Evolutionary conservation across 345 rosid species (phyloP).

Genomic region (Eucalyptus caleyi): DNA sequence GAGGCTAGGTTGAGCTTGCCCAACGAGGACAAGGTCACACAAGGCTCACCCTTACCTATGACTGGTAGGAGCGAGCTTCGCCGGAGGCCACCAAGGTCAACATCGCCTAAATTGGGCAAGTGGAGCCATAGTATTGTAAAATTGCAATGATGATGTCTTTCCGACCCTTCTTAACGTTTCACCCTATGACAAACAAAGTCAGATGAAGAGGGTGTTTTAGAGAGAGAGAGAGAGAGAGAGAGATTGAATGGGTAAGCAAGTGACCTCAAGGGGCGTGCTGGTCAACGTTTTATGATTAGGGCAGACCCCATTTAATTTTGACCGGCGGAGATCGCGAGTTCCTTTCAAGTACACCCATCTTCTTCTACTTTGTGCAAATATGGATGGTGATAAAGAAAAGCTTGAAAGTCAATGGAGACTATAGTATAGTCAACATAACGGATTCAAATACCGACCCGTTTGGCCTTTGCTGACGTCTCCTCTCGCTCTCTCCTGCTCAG

Average conservation of each 20-base stretch:
- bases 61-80: rapidly evolving
- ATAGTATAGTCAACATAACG: not conserved
- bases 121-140: not conserved
- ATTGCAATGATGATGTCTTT: not conserved
- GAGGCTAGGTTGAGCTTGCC: too few species aligned
- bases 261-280: not conserved
- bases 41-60: not conserved
- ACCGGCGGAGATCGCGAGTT: not conserved
- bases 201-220: not conserved
- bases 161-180: not conserved
- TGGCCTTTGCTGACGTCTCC: not conserved
- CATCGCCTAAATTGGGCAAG: not conserved
- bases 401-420: not conserved
- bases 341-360: not conserved
- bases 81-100: rapidly evolving
- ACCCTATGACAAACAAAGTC: not conserved
- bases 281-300: not conserved
- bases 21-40: rapidly evolving
- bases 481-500: not conserved
- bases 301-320: not conserved
- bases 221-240: not conserved
- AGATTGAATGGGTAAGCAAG: not conserved
- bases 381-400: not conserved
- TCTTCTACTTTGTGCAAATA: not conserved
- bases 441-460: not conserved